Conservation (phyloP, 116 monocot species). For the Papilionanthe hybrid region DNA sequence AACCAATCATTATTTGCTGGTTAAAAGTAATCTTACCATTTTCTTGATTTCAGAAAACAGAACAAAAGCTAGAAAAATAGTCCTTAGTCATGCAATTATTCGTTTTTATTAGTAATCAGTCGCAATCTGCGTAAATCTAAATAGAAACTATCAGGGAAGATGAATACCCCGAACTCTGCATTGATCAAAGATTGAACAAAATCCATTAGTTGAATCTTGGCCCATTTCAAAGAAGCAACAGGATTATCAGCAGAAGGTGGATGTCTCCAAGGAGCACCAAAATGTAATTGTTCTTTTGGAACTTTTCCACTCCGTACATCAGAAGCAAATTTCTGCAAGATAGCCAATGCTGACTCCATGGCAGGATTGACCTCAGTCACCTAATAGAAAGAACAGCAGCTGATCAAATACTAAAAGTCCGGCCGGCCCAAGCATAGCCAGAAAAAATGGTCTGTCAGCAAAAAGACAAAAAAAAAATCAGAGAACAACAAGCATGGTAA, state of each 20-base stretch:
- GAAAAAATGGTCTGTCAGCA: background rate
- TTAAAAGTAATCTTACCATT: too few relatives aligned
- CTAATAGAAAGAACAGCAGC: slow-evolving; percentile 22
- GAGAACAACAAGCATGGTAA: background rate
- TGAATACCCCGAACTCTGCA: slow-evolving; percentile 79
- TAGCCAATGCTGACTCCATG: slow-evolving; percentile 68
- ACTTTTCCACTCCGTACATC: slow-evolving; percentile 70
- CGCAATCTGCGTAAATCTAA: background rate
- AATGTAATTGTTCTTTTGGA: slow-evolving; percentile 46
- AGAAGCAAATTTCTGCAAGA: slow-evolving; percentile 67
- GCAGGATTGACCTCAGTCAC: slow-evolving; percentile 89
- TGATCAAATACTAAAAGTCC: background rate
- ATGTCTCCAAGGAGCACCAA: slow-evolving; percentile 96
- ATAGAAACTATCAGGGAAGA: slow-evolving; percentile 1
- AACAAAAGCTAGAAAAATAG: background rate
- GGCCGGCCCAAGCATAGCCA: background rate
- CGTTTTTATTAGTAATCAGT: background rate
- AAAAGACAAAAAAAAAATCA: background rate
- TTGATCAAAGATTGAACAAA: slow-evolving; percentile 87
- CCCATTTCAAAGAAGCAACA: slow-evolving; percentile 50
- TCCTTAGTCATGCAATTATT: background rate
- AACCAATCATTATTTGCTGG: too few relatives aligned
- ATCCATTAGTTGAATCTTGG: slow-evolving; percentile 92
- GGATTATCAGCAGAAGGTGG: slow-evolving; percentile 55
- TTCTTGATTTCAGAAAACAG: background rate